A percentile compares a stretch with the other conserved stretches of the same genome.
Evolutionary conservation across 345 rosid genomes (phyloP).

Genomic region (Durio zibethinus): DNA sequence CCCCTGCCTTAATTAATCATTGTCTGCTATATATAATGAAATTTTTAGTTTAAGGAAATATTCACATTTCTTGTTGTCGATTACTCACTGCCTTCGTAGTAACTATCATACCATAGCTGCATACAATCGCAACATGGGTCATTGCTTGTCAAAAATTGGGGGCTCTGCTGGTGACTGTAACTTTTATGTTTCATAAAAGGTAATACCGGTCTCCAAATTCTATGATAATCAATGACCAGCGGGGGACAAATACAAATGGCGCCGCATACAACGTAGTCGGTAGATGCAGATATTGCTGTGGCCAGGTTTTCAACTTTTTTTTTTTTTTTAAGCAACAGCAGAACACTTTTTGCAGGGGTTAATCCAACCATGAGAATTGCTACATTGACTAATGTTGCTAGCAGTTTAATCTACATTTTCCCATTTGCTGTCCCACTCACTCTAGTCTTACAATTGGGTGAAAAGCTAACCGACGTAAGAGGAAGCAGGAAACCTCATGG

Average conservation of each 20-base stretch:
- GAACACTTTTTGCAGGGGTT: background rate
- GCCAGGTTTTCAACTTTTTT: no score
- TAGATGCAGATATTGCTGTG: background rate
- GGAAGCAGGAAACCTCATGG: conserved; percentile 90
- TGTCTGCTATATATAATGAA: background rate
- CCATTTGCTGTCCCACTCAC: conserved; percentile 81
- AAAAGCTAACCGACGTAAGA: conserved; percentile 63
- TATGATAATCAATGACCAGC: background rate
- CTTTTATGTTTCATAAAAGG: background rate
- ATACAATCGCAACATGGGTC: background rate
- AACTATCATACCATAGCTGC: background rate
- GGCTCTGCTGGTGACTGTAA: background rate
- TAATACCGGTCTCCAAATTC: background rate
- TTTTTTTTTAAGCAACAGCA: no score
- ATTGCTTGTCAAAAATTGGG: background rate
- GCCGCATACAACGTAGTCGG: background rate
- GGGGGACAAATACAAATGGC: background rate
- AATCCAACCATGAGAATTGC: background rate
- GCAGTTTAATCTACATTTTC: no score
- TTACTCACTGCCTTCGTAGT: background rate
- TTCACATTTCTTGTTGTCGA: background rate
- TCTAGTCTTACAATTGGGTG: conserved; percentile 53
- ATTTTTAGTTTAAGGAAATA: background rate
- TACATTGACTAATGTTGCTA: no score
- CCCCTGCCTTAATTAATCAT: background rate